Evolutionary conservation across 768 basidiomycete genomes (phyloP).

Genomic region (Mycena alexandri): DNA sequence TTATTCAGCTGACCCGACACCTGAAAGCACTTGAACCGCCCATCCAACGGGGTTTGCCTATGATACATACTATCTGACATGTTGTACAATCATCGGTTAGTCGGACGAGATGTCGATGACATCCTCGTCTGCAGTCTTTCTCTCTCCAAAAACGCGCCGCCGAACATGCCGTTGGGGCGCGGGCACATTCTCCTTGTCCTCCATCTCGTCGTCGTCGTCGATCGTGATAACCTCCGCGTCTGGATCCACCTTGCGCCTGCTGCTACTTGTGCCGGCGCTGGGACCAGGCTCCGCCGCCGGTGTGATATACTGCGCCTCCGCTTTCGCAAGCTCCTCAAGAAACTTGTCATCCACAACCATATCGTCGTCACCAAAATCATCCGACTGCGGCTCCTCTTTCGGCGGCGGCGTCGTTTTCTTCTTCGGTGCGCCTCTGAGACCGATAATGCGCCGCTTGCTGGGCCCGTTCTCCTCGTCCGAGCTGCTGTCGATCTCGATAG

Average conservation of each 20-base stretch:
- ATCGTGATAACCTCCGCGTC: constrained; percentile 34
- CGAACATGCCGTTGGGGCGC: constrained; percentile 65
- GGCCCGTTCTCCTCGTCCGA: constrained; percentile 43
- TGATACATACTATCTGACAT: background rate
- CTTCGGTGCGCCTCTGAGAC: constrained; percentile 34
- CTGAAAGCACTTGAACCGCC: constrained; percentile 33
- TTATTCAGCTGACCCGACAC: constrained; percentile 33
- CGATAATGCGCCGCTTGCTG: constrained; percentile 21
- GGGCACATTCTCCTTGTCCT: constrained; percentile 75
- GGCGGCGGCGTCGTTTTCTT: constrained; percentile 12
- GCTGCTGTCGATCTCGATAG: constrained; percentile 47
- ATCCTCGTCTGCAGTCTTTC: constrained; percentile 47
- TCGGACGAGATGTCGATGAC: constrained; percentile 69
- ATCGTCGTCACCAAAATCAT: constrained; percentile 50
- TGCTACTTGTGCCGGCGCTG: constrained; percentile 18
- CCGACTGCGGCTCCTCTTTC: constrained; percentile 34
- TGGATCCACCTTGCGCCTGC: constrained; percentile 42
- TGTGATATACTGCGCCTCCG: constrained; percentile 43
- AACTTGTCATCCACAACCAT: constrained; percentile 54
- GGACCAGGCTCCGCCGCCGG: constrained; percentile 10
- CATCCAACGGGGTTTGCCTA: constrained; percentile 26
- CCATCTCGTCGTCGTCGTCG: constrained; percentile 43
- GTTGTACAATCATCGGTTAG: constrained; percentile 36
- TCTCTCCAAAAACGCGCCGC: constrained; percentile 48
- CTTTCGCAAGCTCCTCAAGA: constrained; percentile 53